These are phyloP conservation scores for Colletotrichum shisoi DNA, from an alignment of 2,329 filamentous ascomycete genomes.

Conservation along the genomic window DNA sequence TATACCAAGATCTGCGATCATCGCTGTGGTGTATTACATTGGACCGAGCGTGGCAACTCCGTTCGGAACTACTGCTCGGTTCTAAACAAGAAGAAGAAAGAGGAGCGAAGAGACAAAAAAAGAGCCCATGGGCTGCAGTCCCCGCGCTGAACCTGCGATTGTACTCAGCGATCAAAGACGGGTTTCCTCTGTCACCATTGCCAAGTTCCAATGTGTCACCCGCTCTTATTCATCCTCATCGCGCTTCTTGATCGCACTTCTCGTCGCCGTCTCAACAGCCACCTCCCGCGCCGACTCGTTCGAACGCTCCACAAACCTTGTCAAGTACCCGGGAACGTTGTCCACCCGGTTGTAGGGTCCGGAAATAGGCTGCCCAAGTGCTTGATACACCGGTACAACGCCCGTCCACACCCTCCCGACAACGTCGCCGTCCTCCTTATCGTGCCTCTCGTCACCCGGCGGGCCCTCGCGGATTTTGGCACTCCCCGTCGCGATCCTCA, in stretches of 20 bases:
- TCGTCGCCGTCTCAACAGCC: slow-evolving; percentile 42
- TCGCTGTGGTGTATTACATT: neutral
- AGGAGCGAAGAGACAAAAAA: too few relatives aligned
- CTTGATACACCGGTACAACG: slow-evolving; percentile 68
- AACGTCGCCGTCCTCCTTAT: slow-evolving; percentile 55
- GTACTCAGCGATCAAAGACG: neutral
- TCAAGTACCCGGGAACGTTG: slow-evolving; percentile 69
- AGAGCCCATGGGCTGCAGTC: neutral
- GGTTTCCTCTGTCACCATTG: neutral
- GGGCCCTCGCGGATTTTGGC: slow-evolving; percentile 75
- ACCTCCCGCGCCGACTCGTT: slow-evolving; percentile 45
- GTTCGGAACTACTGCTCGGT: neutral
- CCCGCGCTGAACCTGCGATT: neutral
- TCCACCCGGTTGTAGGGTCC: slow-evolving; percentile 66
- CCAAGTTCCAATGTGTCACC: too few relatives aligned
- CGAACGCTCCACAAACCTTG: slow-evolving; percentile 50
- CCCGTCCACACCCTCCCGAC: slow-evolving; percentile 62
- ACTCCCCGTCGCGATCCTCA: slow-evolving; percentile 74
- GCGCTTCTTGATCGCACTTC: neutral
- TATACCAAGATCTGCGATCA: slow-evolving; percentile 10
- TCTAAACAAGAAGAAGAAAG: neutral
- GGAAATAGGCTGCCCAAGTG: slow-evolving; percentile 69
- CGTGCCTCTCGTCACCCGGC: slow-evolving; percentile 63
- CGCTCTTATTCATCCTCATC: neutral
- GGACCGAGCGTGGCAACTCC: neutral